Evolutionary conservation across 2,329 filamentous ascomycete genomes (phyloP), one percentile per base, ranked within the genome.

Genomic region (Fusarium newnesense): DNA sequence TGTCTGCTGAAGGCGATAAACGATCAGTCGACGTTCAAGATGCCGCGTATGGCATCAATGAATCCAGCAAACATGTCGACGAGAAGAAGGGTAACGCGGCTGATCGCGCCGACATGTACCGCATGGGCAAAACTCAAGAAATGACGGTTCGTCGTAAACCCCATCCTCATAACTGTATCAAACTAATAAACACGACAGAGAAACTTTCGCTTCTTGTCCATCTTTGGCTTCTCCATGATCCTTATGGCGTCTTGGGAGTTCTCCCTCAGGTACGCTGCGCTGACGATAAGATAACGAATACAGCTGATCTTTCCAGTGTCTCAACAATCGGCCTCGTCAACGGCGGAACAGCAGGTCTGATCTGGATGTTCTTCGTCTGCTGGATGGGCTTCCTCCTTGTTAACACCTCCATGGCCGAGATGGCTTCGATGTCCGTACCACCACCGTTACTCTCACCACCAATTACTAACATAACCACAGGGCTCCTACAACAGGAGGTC

Each of bases 401-500:
- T 39, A 82, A 82, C 63, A 77, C 80, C 1, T 85, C 83, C 7
- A 83, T 87, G 80, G 84, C 85, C 11, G 86, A 87, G 70, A 85
- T 87, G 81, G 85, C 84, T 3, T 86, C 84, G 9, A 87, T 87
- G 82, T 76, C 12, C 26, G 74, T 44, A 7, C 3, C 1, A 1
- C 9, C 5, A 2, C 9, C 15, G 2, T 5, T 9, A 13, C 13
- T n/a, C 24, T 4, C 3, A n/a, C 1, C 0, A 2, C 5, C 10
- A 11, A n/a, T 43, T 18, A 16, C 44, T 76, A 1, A 71, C 59
- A 2, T 5, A 52, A 28, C 16, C 39, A 1, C 21, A 76, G 74
- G 74, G 87, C 87, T 5, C 88, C 88, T 1, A 90, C 87, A 0
- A 84, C 85, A 11, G 88, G 88, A 28, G 88, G 88, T 4, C 88